phyloP scores from a whole-genome alignment of 768 basidiomycete genomes.

The Mycena vulgaris region DNA sequence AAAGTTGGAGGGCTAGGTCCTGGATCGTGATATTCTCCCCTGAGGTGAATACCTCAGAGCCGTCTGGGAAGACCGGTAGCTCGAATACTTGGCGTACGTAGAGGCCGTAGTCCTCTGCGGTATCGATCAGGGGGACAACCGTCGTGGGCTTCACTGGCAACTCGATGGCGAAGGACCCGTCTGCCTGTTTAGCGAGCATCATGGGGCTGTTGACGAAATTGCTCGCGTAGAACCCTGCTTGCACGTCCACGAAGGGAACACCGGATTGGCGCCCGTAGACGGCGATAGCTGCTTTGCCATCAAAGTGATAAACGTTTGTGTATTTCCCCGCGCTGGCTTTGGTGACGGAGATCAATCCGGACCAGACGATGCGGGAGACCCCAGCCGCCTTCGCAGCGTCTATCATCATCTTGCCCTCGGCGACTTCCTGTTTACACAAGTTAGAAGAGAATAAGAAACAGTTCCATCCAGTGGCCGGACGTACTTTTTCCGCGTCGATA shows the following conservation, averaged over 20 bases:
- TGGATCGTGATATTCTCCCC: constrained; percentile 8
- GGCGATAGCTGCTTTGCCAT: constrained; percentile 22
- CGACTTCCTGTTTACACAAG: constrained; percentile 8
- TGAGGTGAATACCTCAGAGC: background rate
- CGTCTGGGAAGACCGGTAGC: constrained; percentile 23
- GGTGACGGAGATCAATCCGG: constrained; percentile 19
- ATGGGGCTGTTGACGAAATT: background rate
- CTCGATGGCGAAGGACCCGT: constrained; percentile 11
- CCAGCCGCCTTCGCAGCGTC: constrained; percentile 27
- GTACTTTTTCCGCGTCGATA: constrained; percentile 2
- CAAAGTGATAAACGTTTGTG: constrained; percentile 20
- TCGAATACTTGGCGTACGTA: constrained; percentile 29
- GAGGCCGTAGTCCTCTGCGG: constrained; percentile 13
- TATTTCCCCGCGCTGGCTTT: constrained; percentile 4
- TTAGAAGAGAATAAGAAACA: background rate
- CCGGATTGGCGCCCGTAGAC: constrained; percentile 12
- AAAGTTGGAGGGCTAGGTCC: background rate
- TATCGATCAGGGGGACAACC: constrained; percentile 18
- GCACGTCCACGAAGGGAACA: constrained; percentile 23
- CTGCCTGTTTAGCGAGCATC: background rate
- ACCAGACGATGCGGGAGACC: constrained; percentile 19
- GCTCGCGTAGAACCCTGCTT: constrained; percentile 16
- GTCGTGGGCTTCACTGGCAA: constrained; percentile 3
- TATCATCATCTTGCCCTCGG: constrained; percentile 29
- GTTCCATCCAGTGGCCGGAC: background rate